Percentiles rank a stretch among this genome's conserved stretches.
Evolutionary conservation across 129 eudicot genomes (phyloP).

Genomic region (Erigeron canadensis): DNA sequence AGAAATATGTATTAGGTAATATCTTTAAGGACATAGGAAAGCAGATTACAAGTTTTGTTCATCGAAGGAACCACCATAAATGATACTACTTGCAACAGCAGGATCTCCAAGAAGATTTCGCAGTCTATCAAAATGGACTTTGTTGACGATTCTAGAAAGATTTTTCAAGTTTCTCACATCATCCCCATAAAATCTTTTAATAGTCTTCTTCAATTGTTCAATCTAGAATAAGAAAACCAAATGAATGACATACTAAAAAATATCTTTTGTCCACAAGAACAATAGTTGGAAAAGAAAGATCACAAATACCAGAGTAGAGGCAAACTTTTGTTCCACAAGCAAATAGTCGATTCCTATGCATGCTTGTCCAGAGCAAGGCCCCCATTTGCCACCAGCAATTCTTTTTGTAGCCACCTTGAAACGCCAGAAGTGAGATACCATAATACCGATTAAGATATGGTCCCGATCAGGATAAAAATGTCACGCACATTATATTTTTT

Average conservation of each 20-base stretch:
- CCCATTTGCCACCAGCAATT: constrained; percentile 81
- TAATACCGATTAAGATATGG: not conserved
- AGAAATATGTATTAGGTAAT: too few species aligned
- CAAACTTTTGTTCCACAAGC: constrained; percentile 68
- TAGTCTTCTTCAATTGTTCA: constrained; percentile 51
- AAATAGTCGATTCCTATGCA: constrained; percentile 81
- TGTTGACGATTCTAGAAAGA: constrained; percentile 66
- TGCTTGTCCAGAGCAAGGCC: constrained; percentile 79
- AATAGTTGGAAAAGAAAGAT: constrained; percentile 4
- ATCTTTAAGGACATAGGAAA: too few species aligned
- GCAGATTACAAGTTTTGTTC: constrained; percentile 50
- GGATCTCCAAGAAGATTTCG: constrained; percentile 77
- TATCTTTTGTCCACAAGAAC: not conserved
- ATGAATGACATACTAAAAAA: not conserved
- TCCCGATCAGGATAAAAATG: not conserved
- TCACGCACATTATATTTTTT: not conserved
- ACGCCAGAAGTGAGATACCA: constrained; percentile 4
- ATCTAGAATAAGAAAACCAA: constrained; percentile 40
- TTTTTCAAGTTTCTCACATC: constrained; percentile 51
- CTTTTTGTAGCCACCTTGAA: constrained; percentile 74
- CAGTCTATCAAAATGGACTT: constrained; percentile 67
- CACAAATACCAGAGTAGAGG: constrained; percentile 57
- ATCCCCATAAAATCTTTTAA: constrained; percentile 70
- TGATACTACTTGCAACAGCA: constrained; percentile 62
- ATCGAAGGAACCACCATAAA: constrained; percentile 82